phyloP scores from a whole-genome alignment of 805 yeast species.

The Nakazawaea sp. region DNA sequence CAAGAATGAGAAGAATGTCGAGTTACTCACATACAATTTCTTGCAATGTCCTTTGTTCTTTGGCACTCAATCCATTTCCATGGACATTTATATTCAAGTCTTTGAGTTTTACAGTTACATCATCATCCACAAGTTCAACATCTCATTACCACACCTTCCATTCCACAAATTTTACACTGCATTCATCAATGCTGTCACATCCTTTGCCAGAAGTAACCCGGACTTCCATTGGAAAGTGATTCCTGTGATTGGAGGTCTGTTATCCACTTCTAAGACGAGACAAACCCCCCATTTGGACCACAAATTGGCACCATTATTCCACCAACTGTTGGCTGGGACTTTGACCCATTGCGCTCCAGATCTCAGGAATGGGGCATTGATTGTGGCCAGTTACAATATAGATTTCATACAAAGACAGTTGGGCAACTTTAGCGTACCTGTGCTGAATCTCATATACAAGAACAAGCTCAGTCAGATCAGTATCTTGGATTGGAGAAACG shows the following conservation, averaged over 20 bases:
- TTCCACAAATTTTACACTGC: conserved; percentile 35
- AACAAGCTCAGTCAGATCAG: too few relatives aligned
- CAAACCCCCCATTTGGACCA: not conserved
- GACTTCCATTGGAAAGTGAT: conserved; percentile 35
- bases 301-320: conserved; percentile 14
- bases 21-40: conserved; percentile 35
- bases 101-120: conserved; percentile 43
- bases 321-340: conserved; percentile 17
- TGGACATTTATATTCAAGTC: conserved; percentile 29
- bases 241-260: conserved; percentile 41
- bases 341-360: too few relatives aligned
- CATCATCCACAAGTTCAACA: conserved; percentile 34
- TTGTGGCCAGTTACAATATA: too few relatives aligned
- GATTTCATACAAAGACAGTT: too few relatives aligned
- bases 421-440: too few relatives aligned
- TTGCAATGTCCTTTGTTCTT: conserved; percentile 34
- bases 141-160: conserved; percentile 42
- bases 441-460: too few relatives aligned
- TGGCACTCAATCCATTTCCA: conserved; percentile 15
- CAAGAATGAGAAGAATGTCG: conserved; percentile 38
- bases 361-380: too few relatives aligned
- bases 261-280: conserved; percentile 28
- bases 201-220: conserved; percentile 19
- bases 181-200: conserved; percentile 26
- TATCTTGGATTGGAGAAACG: conserved; percentile 6